phyloP scores from a whole-genome alignment of 345 rosid genomes.

The Mercurialis annua region DNA sequence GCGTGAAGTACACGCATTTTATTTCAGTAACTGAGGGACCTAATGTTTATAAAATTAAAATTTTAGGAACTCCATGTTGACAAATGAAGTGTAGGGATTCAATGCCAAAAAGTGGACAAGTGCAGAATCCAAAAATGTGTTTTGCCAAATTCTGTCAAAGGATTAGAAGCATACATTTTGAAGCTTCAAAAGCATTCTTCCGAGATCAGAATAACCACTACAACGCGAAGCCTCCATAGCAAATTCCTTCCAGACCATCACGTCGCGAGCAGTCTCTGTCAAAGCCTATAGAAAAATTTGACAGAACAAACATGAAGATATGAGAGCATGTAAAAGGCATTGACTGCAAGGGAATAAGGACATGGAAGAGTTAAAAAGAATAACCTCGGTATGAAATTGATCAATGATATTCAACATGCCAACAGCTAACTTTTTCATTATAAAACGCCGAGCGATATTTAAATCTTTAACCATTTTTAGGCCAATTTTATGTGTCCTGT shows the following conservation, averaged over 20 bases:
- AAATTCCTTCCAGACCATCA: conserved; percentile 85
- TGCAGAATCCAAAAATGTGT: too few species aligned
- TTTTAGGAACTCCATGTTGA: too few species aligned
- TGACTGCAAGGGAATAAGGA: not conserved
- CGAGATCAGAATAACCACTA: conserved; percentile 73
- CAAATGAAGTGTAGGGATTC: too few species aligned
- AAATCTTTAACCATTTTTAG: conserved; percentile 82
- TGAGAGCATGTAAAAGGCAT: not conserved
- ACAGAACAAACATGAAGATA: conserved; percentile 14
- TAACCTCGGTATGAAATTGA: conserved; percentile 81
- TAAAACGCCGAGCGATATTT: conserved; percentile 67
- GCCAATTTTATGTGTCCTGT: conserved; percentile 71
- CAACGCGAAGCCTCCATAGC: conserved; percentile 85
- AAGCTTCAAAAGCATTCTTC: conserved; percentile 88
- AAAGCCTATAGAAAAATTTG: conserved; percentile 57
- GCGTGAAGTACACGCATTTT: too few species aligned
- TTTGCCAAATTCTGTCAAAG: not conserved
- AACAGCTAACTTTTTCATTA: conserved; percentile 81
- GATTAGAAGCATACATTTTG: conserved; percentile 51
- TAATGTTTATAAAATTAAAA: too few species aligned
- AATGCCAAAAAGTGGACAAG: too few species aligned
- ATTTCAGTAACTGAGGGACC: too few species aligned
- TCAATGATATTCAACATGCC: conserved; percentile 86
- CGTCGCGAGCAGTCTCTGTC: conserved; percentile 62
- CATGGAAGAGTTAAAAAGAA: not conserved